Evolutionary conservation across 257 asterid genomes (phyloP), one percentile per base, ranked within the genome.

Genomic region (Solanum virginianum): DNA sequence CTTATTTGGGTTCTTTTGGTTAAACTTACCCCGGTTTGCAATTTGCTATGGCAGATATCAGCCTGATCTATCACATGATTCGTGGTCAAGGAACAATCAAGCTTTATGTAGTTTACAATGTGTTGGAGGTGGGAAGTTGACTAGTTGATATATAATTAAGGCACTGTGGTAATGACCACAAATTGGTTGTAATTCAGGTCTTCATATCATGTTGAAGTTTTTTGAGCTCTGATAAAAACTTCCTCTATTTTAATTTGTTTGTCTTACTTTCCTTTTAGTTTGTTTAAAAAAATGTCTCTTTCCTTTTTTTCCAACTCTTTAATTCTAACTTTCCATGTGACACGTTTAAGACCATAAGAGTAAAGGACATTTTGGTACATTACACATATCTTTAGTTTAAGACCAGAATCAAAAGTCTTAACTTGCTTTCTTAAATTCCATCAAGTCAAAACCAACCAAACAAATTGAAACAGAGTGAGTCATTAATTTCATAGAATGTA

Each of bases 1-100:
- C 51, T 18, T 69, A 51, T 80, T 65, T 66, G 39, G 75, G 77
- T 82, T 60, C 84, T 51, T 26, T 65, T 83, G 57, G 43, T 55
- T 36, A 55, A 57, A 16, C n/a, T 75, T 85, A 65, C 49, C 54
- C 29, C 77, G n/a, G 32, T 49, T 72, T 57, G 24, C 65, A 11
- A 62, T 85, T 88, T 88, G 22, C 84, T 86, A 29, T 59, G 80
- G 74, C 94, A 97, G 99, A 97, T 92, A 95, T 95, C 90, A 97
- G 99, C 92, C 90, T 93, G 88, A 97, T 97, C 88, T 97, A 97
- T 91, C 99, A 97, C 94, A 97, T 97, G 98, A 95, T 97, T 87
- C 99, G 99, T 65, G 99, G 99, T 83, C 99, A 97, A 92, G 98
- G 96, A 87, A 92, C 94, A 83, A 91, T 97, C 83, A 97, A 97